phyloP scores from a whole-genome alignment of 306 rosid species.

The Lathyrus sativus region DNA sequence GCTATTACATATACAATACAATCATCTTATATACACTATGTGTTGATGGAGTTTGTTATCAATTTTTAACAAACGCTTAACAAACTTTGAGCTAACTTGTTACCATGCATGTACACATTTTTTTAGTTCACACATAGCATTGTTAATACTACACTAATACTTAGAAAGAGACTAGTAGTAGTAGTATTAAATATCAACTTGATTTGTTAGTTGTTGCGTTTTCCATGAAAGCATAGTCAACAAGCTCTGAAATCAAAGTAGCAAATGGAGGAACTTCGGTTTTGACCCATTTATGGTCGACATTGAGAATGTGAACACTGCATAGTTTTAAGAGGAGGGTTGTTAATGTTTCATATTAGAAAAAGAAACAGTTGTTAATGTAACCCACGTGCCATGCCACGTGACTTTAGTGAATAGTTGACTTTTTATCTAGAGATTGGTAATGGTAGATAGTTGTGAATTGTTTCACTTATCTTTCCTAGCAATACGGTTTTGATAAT shows the following conservation, averaged over 20 bases:
- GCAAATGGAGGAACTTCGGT: slow-evolving; percentile 34
- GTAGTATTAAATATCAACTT: slow-evolving; percentile 33
- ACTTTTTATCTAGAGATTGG: neutral
- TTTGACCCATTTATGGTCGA: slow-evolving; percentile 38
- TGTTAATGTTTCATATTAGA: neutral
- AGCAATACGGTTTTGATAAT: neutral
- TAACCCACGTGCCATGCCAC: slow-evolving; percentile 46
- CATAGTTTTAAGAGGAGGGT: neutral
- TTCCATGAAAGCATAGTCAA: slow-evolving; percentile 45
- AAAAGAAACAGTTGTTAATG: neutral
- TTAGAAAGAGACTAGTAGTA: no score
- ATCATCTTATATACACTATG: no score
- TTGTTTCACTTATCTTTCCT: neutral
- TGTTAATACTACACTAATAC: no score
- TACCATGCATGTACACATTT: no score
- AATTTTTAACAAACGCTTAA: no score
- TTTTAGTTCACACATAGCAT: no score
- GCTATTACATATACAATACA: no score
- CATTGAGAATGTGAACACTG: slow-evolving; percentile 1
- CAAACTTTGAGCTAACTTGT: no score
- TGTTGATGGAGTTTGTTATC: no score
- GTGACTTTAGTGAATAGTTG: slow-evolving; percentile 45
- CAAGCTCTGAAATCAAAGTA: slow-evolving; percentile 45
- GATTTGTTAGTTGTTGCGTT: slow-evolving; percentile 35
- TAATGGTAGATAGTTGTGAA: neutral